A percentile compares a stretch with the other conserved stretches of the same genome.
Conservation (phyloP, 1,284 basidiomycete genomes). For the Inonotus hispidus region DNA sequence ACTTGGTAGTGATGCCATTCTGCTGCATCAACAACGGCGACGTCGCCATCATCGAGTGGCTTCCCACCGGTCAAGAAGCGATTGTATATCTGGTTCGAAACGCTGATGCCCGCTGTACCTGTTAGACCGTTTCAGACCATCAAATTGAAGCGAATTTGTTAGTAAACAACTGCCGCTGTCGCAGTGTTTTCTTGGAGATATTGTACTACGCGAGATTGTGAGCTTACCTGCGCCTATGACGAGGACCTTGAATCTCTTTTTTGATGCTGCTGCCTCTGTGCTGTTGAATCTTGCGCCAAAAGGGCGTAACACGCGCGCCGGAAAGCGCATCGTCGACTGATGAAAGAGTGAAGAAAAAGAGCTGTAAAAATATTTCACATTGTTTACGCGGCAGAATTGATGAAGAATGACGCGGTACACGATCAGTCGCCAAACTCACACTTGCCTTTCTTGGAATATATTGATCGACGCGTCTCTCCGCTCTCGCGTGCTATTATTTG, state of each 20-base stretch:
- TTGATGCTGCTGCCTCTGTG: conserved; percentile 29
- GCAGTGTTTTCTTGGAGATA: background rate
- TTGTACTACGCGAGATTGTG: background rate
- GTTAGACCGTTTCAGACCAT: conserved; percentile 6
- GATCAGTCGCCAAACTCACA: conserved; percentile 3
- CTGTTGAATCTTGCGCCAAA: conserved; percentile 32
- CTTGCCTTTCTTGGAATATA: background rate
- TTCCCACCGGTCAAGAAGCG: conserved; percentile 69
- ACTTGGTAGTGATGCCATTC: conserved; percentile 79
- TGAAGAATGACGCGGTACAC: background rate
- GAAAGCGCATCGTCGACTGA: background rate
- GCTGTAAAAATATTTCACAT: no score
- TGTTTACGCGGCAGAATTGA: background rate
- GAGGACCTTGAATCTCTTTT: conserved; percentile 54
- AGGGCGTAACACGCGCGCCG: conserved; percentile 5
- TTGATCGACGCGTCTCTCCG: conserved; percentile 5
- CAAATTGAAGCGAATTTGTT: background rate
- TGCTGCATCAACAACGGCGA: conserved; percentile 78
- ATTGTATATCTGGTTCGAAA: conserved; percentile 80
- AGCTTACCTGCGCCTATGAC: conserved; percentile 61
- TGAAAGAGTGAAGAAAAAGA: no score
- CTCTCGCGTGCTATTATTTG: background rate
- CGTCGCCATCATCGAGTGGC: conserved; percentile 65
- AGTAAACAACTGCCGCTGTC: background rate
- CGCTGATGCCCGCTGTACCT: conserved; percentile 76